Conservation (phyloP, 495 filamentous ascomycete species). For the Xylaria palmicola region DNA sequence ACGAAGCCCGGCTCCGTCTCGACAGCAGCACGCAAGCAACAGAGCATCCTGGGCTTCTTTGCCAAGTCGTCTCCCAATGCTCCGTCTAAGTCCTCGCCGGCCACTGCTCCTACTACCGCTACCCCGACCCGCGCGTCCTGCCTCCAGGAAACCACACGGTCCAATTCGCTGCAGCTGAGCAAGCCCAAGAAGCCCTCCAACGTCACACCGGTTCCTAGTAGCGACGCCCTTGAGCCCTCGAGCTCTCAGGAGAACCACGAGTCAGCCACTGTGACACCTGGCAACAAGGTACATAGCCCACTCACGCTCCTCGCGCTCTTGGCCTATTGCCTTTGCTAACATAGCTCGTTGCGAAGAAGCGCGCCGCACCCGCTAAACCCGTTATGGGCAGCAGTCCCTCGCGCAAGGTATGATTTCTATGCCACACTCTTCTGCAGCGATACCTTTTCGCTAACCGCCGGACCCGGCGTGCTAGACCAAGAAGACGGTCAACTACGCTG, state of each 20-base stretch:
- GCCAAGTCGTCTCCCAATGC: conserved; percentile 50
- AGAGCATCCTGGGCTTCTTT: conserved; percentile 88
- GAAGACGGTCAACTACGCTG: conserved; percentile 63
- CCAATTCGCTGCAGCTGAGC: conserved; percentile 37
- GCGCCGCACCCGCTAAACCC: conserved; percentile 21
- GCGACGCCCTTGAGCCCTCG: conserved; percentile 59
- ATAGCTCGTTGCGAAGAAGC: conserved; percentile 25
- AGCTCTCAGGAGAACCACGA: conserved; percentile 57
- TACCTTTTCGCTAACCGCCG: conserved; percentile 4
- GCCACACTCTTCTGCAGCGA: background rate
- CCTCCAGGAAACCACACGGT: conserved; percentile 46
- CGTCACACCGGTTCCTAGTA: conserved; percentile 77
- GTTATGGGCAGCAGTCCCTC: conserved; percentile 55
- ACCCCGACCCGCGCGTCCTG: conserved; percentile 31
- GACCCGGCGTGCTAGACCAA: conserved; percentile 37
- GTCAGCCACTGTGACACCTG: conserved; percentile 27
- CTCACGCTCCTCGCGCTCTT: conserved; percentile 40
- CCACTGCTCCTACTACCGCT: conserved; percentile 20
- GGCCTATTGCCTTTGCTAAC: conserved; percentile 37
- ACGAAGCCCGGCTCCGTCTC: conserved; percentile 37
- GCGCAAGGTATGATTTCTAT: conserved; percentile 50
- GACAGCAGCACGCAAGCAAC: conserved; percentile 57
- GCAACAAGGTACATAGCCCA: conserved; percentile 41
- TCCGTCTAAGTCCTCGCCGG: conserved; percentile 13
- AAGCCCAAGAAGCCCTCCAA: conserved; percentile 41